These are phyloP conservation scores for Camellia japonica DNA, from an alignment of 148 eudicot genomes.

Conservation along the genomic window DNA sequence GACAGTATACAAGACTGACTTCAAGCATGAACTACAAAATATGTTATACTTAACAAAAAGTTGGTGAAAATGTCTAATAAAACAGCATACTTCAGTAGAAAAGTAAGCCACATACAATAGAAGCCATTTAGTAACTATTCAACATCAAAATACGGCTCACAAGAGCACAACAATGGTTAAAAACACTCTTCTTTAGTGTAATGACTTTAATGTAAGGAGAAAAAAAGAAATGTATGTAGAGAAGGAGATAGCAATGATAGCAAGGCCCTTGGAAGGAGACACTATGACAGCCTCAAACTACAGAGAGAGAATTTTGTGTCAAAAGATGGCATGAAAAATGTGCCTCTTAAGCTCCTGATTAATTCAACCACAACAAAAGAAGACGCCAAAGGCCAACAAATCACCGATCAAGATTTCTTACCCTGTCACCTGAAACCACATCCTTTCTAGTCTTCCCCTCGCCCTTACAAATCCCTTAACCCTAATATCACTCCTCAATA, in stretches of 20 bases:
- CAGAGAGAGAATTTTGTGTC: background rate
- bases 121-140: background rate
- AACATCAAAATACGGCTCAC: background rate
- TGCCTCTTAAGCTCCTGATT: background rate
- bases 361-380: background rate
- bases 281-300: constrained; percentile 6
- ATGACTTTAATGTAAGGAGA: background rate
- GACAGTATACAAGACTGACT: background rate
- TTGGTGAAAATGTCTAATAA: background rate
- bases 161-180: constrained; percentile 9
- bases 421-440: background rate
- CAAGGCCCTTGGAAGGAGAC: background rate
- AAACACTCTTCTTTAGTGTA: background rate
- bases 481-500: no score
- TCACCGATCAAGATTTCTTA: background rate
- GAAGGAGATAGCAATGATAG: background rate
- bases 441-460: background rate
- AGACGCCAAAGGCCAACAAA: constrained; percentile 2
- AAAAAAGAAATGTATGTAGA: background rate
- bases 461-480: background rate
- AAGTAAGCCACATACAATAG: background rate
- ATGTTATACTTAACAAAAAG: background rate
- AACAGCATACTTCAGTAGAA: background rate
- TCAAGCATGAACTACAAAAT: background rate
- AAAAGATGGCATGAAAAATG: background rate